phyloP scores from a whole-genome alignment of 106 monocot genomes.

The Gastrodia elata region DNA sequence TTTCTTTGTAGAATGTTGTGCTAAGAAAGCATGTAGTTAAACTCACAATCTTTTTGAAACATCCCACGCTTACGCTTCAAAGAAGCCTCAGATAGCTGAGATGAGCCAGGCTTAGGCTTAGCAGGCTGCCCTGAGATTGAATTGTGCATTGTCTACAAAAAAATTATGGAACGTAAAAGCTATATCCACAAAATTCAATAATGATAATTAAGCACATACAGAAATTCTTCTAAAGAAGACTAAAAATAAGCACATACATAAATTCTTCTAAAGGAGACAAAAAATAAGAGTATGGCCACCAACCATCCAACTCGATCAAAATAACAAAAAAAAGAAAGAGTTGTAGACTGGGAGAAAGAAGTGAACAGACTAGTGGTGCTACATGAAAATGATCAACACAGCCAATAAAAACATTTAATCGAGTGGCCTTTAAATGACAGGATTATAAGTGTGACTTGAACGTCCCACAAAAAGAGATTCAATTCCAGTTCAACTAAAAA shows the following conservation, averaged over 20 bases:
- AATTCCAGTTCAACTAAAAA: no score
- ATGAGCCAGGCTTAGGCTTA: slow-evolving; percentile 38
- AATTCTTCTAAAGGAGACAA: no score
- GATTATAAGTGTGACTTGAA: no score
- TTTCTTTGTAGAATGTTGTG: background rate
- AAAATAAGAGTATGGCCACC: no score
- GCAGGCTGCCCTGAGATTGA: slow-evolving; percentile 8
- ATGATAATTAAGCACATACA: background rate
- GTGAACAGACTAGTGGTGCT: background rate
- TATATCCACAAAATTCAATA: background rate
- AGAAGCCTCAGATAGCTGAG: slow-evolving; percentile 51
- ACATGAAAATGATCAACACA: background rate
- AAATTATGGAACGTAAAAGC: background rate
- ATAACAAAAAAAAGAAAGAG: background rate
- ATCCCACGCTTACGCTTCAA: slow-evolving; percentile 97
- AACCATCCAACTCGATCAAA: background rate
- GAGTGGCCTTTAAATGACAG: no score
- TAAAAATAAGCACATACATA: background rate
- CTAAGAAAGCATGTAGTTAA: background rate
- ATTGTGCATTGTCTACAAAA: slow-evolving; percentile 1
- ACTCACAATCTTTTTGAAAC: slow-evolving; percentile 93
- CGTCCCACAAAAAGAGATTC: no score
- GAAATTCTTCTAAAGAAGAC: background rate
- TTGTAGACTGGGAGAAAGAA: background rate
- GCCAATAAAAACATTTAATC: no score